phyloP scores from a whole-genome alignment of 2,329 filamentous ascomycete genomes.

The Calonectria multiphialidica region DNA sequence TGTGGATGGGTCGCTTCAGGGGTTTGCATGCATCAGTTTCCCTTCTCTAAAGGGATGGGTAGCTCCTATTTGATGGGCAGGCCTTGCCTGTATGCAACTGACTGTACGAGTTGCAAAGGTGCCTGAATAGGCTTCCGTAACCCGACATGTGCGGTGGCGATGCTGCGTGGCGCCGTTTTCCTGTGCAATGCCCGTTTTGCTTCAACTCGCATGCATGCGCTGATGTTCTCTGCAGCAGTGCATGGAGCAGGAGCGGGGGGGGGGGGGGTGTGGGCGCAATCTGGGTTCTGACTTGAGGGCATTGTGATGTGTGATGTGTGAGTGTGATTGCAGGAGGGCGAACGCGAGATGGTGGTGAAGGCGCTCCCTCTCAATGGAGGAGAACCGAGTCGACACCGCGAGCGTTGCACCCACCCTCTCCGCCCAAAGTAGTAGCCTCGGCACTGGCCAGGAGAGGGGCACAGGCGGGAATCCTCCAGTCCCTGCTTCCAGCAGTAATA shows the following conservation, averaged over 20 bases:
- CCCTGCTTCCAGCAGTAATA: conserved; percentile 11
- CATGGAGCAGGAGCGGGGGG: neutral
- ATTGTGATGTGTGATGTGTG: conserved; percentile 6
- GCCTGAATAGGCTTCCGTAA: conserved; percentile 9
- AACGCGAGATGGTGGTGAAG: conserved; percentile 1
- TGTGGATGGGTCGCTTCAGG: conserved; percentile 22
- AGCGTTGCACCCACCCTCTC: conserved; percentile 6
- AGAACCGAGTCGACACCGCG: neutral
- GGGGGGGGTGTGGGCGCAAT: neutral
- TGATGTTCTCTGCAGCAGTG: neutral
- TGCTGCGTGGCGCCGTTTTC: neutral
- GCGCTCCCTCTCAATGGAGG: conserved; percentile 5
- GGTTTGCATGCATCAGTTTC: neutral
- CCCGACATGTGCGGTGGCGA: neutral
- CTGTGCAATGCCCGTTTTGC: neutral
- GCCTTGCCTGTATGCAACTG: neutral
- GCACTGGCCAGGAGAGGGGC: neutral
- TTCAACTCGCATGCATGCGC: neutral
- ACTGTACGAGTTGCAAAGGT: neutral
- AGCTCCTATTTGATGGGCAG: neutral
- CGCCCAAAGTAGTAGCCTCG: conserved; percentile 6
- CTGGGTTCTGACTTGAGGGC: conserved; percentile 4
- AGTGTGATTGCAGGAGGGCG: conserved; percentile 11
- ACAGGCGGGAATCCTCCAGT: conserved; percentile 4
- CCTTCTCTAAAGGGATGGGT: neutral